Evolutionary conservation across 129 eudicot genomes (phyloP), one percentile per base, ranked within the genome.

Genomic region (Lactuca saligna): DNA sequence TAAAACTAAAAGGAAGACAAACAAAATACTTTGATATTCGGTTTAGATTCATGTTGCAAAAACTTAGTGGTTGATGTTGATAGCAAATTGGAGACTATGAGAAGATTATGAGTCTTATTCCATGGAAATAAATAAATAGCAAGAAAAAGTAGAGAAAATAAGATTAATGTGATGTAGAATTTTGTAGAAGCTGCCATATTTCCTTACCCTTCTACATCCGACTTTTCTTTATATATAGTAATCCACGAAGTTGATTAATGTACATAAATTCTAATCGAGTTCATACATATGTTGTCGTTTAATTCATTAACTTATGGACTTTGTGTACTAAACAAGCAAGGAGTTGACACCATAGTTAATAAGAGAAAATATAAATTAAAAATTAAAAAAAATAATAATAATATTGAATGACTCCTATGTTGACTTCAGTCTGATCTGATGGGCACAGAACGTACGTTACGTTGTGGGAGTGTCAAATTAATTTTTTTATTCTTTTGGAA

Each of bases 361-460:
- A 12, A 16, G 17, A 33, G 11, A 59, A 5, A 59, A 6, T 59
- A 59, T 59, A 3, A 31, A 59, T 7, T 33, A 57, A 29, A 57
- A 29, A 20, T n/a, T n/a, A n/a, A n/a, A n/a, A n/a, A n/a, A n/a
- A 20, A 20, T 20, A 20, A 2, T 29, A 37, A 20, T 12, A 2
- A 59, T 32, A 9, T 33, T 32, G 25, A 20, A 59, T 60, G 48
- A 9, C 7, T n/a, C 33, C 16, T 60, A 5, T 49, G 68, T 48
- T 75, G 46, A 66, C 55, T 66, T 75, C 44, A 10, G 66, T 56
- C 34, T 49, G 80, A 67, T 75, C 74, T 74, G 31, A 75, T 67
- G 53, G 70, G 78, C 78, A 55, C 16, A 75, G 80, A 75, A 75
- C 63, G 48, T 61, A 74, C 69, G 57, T 56, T 67, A 75, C 80